Conservation (phyloP, 192 early-diverging fungal genomes). For the Thoreauomyces humboldtii region DNA sequence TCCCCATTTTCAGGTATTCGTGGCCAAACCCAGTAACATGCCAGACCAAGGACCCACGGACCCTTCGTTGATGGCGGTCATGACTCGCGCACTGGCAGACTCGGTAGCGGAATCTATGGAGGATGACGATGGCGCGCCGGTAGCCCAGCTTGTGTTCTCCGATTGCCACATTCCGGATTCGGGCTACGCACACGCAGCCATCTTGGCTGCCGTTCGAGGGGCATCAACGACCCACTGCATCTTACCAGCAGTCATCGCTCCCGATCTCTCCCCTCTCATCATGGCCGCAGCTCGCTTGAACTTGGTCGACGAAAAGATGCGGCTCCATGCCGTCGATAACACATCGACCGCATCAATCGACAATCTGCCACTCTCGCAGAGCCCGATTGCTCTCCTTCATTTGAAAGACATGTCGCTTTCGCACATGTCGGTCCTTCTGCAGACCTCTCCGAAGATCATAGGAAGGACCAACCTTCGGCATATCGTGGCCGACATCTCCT, state of each 20-base stretch:
- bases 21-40: conserved; percentile 2
- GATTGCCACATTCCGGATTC: neutral
- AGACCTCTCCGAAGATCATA: neutral
- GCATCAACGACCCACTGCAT: conserved; percentile 9
- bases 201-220: conserved; percentile 22
- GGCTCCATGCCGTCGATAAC: neutral
- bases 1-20: conserved; percentile 1
- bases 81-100: conserved; percentile 13
- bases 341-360: neutral
- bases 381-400: conserved; percentile 14
- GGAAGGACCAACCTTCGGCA: neutral
- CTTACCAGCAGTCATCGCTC: neutral
- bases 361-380: neutral
- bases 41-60: neutral
- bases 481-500: conserved; percentile 10
- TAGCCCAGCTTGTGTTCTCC: neutral
- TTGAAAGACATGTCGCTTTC: neutral
- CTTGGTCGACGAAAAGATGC: conserved; percentile 7
- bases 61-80: conserved; percentile 1
- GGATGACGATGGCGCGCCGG: neutral
- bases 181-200: conserved; percentile 4
- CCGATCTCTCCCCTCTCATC: conserved; percentile 8
- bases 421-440: neutral
- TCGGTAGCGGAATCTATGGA: neutral
- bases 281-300: conserved; percentile 12